Percentiles rank a stretch among this genome's conserved stretches.
Evolutionary conservation across 305 asterid genomes (phyloP).

Genomic region (Fraxinus paxiana): DNA sequence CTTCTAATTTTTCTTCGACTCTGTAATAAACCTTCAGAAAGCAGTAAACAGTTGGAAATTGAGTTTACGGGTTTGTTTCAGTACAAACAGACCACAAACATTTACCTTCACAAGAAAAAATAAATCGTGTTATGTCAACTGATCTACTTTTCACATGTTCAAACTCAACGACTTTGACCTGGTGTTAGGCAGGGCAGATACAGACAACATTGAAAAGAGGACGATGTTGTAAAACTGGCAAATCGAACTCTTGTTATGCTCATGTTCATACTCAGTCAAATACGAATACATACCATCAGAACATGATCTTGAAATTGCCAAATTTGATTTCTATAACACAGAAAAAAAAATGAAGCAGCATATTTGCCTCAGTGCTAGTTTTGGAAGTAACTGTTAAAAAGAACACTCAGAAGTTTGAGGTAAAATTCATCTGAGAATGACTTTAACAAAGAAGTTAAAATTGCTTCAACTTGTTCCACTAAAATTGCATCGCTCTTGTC

Average conservation of each 20-base stretch:
- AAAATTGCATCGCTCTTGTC: background rate
- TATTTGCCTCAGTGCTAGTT: background rate
- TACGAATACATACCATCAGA: background rate
- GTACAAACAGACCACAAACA: background rate
- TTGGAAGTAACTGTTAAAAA: background rate
- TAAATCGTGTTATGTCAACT: background rate
- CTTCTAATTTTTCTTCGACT: conserved; percentile 48
- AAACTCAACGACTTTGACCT: background rate
- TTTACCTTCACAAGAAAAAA: background rate
- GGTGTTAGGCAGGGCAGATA: background rate
- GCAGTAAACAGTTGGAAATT: background rate
- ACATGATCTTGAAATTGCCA: background rate
- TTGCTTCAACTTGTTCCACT: background rate
- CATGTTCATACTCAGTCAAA: background rate
- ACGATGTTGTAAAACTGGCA: background rate
- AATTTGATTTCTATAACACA: background rate
- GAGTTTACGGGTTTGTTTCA: background rate
- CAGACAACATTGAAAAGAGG: background rate
- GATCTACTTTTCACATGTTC: background rate
- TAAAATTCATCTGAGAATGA: background rate
- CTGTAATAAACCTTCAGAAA: conserved; percentile 61
- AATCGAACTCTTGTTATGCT: background rate
- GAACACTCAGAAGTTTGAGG: background rate
- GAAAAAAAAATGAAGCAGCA: background rate
- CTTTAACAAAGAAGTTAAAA: background rate